A percentile compares a stretch with the other conserved stretches of the same genome.
These are phyloP conservation scores for Canavalia ensiformis DNA, from an alignment of 306 rosid genomes.

Conservation along the genomic window DNA sequence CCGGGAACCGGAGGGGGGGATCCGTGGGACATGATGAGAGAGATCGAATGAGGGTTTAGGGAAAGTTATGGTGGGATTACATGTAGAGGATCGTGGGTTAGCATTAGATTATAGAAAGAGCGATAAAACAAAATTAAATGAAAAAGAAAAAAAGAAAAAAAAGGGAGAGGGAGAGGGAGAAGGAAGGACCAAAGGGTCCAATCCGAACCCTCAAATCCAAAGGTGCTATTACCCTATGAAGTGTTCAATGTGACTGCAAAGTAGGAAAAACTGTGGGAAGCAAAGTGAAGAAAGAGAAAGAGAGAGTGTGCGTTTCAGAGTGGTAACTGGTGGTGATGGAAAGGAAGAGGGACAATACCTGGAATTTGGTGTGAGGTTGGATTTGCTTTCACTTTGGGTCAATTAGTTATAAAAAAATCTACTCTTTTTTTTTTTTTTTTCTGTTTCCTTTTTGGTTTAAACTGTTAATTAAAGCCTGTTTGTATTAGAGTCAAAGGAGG, in stretches of 20 bases:
- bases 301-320: background rate
- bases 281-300: background rate
- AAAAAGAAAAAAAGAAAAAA: background rate
- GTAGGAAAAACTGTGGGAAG: conserved; percentile 11
- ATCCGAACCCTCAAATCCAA: conserved; percentile 63
- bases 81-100: conserved; percentile 68
- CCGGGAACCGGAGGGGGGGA: conserved; percentile 68
- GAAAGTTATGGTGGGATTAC: conserved; percentile 63
- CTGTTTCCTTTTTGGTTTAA: background rate
- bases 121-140: conserved; percentile 40
- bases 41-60: conserved; percentile 63
- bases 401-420: conserved; percentile 16
- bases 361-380: conserved; percentile 50
- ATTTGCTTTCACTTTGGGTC: conserved; percentile 51
- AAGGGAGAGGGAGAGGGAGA: background rate
- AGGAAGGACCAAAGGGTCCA: conserved; percentile 66
- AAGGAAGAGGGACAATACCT: conserved; percentile 40
- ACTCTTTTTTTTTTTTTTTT: background rate
- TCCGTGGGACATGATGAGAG: conserved; percentile 67
- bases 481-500: no score
- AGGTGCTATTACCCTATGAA: conserved; percentile 36
- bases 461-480: background rate
- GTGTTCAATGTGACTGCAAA: conserved; percentile 33
- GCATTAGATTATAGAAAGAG: conserved; percentile 54
- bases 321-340: background rate